Percentiles rank a stretch among this genome's conserved stretches.
Evolutionary conservation across 1,284 basidiomycete species (phyloP).

Genomic region (Ceratobasidium sp.): DNA sequence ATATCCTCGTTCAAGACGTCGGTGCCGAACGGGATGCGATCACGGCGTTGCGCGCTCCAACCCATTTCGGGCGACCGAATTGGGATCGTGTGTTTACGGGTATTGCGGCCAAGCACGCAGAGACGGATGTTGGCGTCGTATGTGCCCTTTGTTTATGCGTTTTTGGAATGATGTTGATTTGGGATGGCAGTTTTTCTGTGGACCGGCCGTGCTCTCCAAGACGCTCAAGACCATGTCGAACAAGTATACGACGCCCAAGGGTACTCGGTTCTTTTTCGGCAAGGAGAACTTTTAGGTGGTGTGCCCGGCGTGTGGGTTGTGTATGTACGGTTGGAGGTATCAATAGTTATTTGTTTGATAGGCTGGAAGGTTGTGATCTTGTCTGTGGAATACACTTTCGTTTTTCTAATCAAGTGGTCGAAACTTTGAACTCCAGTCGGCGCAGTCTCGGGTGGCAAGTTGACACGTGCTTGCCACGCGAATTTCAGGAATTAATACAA

Average conservation of each 20-base stretch:
- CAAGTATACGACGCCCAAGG: conserved; percentile 84
- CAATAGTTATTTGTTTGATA: conserved; percentile 1
- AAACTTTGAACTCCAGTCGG: too few relatives aligned
- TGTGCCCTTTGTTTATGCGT: conserved; percentile 52
- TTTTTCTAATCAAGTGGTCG: neutral
- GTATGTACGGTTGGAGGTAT: neutral
- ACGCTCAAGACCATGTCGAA: conserved; percentile 82
- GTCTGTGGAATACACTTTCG: conserved; percentile 10
- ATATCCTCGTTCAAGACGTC: conserved; percentile 89
- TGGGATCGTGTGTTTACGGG: conserved; percentile 87
- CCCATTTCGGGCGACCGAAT: conserved; percentile 94
- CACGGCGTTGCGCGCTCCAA: conserved; percentile 85
- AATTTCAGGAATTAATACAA: too few relatives aligned
- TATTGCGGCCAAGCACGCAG: conserved; percentile 81
- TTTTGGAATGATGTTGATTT: conserved; percentile 1
- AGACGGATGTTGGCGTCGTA: conserved; percentile 87
- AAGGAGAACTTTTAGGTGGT: conserved; percentile 63
- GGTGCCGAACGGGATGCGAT: conserved; percentile 90
- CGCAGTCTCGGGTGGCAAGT: too few relatives aligned
- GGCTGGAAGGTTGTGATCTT: neutral
- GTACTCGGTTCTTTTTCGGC: conserved; percentile 89
- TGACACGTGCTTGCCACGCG: too few relatives aligned
- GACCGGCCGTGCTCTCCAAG: conserved; percentile 75
- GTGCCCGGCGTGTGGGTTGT: neutral
- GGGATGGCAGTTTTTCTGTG: conserved; percentile 77